Evolutionary conservation across 2,329 filamentous ascomycete species (phyloP).

Genomic region (Cytospora leucostoma): DNA sequence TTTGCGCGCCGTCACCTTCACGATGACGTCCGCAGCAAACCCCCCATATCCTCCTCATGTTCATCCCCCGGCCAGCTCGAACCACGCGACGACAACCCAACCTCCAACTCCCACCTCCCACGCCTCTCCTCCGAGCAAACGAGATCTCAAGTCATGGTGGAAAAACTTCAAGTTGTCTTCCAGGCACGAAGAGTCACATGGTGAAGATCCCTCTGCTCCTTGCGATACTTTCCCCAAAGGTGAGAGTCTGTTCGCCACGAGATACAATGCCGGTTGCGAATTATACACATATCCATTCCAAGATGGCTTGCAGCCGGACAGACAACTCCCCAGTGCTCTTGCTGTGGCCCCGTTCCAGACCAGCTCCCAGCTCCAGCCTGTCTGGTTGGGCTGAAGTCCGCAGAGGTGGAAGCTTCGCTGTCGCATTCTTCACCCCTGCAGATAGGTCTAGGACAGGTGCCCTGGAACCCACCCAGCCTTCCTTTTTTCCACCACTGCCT

Average conservation of each 20-base stretch:
- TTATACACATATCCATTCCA: slow-evolving; percentile 4
- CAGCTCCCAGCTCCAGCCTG: slow-evolving; percentile 14
- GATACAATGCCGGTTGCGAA: background rate
- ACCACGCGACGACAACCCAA: slow-evolving; percentile 13
- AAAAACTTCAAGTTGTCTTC: slow-evolving; percentile 81
- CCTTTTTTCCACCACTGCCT: slow-evolving; percentile 1
- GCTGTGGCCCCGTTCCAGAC: background rate
- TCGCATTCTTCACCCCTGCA: background rate
- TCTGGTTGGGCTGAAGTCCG: slow-evolving; percentile 8
- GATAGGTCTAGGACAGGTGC: background rate
- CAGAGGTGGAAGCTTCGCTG: slow-evolving; percentile 6
- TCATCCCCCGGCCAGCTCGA: slow-evolving; percentile 21
- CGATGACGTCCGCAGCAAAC: slow-evolving; percentile 28
- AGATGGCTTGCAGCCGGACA: slow-evolving; percentile 5
- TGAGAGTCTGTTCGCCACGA: slow-evolving; percentile 1
- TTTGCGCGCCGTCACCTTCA: slow-evolving; percentile 27
- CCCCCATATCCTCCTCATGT: slow-evolving; percentile 23
- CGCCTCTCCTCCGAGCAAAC: slow-evolving; percentile 76
- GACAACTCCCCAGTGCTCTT: background rate
- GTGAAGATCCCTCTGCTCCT: slow-evolving; percentile 48
- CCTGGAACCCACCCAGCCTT: background rate
- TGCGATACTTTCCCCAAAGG: slow-evolving; percentile 6
- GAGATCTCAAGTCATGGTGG: slow-evolving; percentile 96
- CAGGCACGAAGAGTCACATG: slow-evolving; percentile 57
- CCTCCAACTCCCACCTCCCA: slow-evolving; percentile 41